A percentile compares a stretch with the other conserved stretches of the same genome.
Evolutionary conservation across 2,329 filamentous ascomycete genomes (phyloP).

Genomic region (Aspergillus aculeatus): DNA sequence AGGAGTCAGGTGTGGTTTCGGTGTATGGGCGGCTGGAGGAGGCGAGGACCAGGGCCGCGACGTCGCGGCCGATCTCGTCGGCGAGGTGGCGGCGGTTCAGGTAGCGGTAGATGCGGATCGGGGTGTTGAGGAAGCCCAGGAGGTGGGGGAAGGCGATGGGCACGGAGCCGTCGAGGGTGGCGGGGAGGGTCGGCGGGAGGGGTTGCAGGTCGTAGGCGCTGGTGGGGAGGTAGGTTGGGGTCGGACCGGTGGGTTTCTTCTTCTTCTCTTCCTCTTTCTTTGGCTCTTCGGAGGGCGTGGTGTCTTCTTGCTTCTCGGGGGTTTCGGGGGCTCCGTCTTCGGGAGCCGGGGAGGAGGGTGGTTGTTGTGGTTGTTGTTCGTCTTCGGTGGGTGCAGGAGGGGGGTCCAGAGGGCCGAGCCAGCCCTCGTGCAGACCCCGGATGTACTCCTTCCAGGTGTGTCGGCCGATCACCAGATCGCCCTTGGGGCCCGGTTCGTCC

Average conservation of each 20-base stretch:
- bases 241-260: conserved; percentile 56
- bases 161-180: conserved; percentile 69
- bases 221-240: conserved; percentile 70
- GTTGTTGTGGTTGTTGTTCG: conserved; percentile 23
- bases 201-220: conserved; percentile 67
- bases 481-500: conserved; percentile 70
- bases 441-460: conserved; percentile 98
- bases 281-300: conserved; percentile 50
- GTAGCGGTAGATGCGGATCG: conserved; percentile 81
- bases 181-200: conserved; percentile 65
- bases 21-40: conserved; percentile 42
- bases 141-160: conserved; percentile 82
- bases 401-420: conserved; percentile 77
- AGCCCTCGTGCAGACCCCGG: conserved; percentile 89
- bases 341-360: conserved; percentile 13
- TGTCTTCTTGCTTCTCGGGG: conserved; percentile 41
- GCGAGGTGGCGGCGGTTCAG: conserved; percentile 79
- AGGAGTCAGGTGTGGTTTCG: conserved; percentile 13
- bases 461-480: conserved; percentile 84
- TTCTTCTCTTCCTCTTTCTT: conserved; percentile 48
- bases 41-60: conserved; percentile 76
- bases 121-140: conserved; percentile 88
- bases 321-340: no score
- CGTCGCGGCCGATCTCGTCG: conserved; percentile 81
- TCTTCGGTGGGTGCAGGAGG: conserved; percentile 22